phyloP scores from a whole-genome alignment of 768 basidiomycete genomes.

The Cystofilobasidium ferigula region DNA sequence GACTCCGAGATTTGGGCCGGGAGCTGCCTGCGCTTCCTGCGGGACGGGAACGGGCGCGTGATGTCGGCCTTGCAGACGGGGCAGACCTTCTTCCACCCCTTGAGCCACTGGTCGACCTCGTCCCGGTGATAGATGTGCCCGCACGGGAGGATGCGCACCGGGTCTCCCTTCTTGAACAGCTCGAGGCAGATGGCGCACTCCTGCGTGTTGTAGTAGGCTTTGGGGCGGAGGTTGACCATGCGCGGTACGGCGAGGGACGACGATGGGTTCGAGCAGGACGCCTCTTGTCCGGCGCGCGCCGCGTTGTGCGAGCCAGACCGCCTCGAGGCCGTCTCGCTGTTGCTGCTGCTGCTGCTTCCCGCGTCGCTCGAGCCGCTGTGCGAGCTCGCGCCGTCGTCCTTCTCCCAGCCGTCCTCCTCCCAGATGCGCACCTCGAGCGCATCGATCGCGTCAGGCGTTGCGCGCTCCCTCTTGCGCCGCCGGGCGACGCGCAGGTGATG shows the following conservation, averaged over 20 bases:
- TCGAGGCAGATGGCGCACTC: slow-evolving; percentile 92
- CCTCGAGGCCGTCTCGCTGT: slow-evolving; percentile 19
- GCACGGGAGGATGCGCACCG: slow-evolving; percentile 82
- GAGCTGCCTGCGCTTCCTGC: neutral
- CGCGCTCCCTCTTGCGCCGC: slow-evolving; percentile 46
- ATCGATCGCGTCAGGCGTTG: slow-evolving; percentile 67
- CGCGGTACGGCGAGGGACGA: neutral
- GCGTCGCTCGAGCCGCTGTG: slow-evolving; percentile 7
- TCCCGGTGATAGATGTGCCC: slow-evolving; percentile 87
- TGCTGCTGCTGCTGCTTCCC: slow-evolving; percentile 27
- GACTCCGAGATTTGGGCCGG: neutral
- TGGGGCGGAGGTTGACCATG: neutral
- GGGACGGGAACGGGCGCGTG: slow-evolving; percentile 42
- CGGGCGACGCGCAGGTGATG: slow-evolving; percentile 57
- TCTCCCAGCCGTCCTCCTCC: slow-evolving; percentile 38
- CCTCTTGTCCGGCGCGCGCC: neutral
- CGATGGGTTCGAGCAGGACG: neutral
- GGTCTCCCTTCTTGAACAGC: slow-evolving; percentile 74
- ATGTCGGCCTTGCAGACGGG: slow-evolving; percentile 89
- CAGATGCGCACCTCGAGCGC: slow-evolving; percentile 71
- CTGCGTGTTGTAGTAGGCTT: slow-evolving; percentile 13
- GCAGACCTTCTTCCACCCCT: slow-evolving; percentile 84
- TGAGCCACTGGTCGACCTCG: slow-evolving; percentile 86
- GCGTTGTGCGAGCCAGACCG: neutral
- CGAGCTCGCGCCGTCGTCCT: slow-evolving; percentile 9